Base-by-base conservation (phyloP, 345 rosid genomes). In the Populus davidiana region DNA sequence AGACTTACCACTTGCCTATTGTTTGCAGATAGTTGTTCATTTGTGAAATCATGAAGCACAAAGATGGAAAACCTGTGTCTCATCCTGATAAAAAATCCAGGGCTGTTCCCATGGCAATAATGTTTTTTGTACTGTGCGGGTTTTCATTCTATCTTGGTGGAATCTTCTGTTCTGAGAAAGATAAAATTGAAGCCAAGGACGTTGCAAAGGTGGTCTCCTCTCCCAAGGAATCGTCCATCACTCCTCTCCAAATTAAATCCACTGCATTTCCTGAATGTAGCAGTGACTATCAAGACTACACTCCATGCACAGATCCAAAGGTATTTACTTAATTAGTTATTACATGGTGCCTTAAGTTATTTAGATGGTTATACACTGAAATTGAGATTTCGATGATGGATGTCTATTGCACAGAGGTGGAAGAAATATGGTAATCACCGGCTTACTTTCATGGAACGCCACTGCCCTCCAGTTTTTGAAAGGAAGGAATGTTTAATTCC, bases 291-390 rank as follows among this genome's bases (percentile, higher is more conserved):
- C 99, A 96, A 82, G 99, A 96, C 80, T 91, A 92, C 90, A 96
- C 99, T 74, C 98, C 99, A 0, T 96, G 99, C 89, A 96, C 99
- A 0, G 97, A 96, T 89, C 99, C 99, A 73, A 91, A 78, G 97
- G 99, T 93, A 87, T 64, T 1, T 25, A 43, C 74, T 36, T 16
- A 4, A 6, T 39, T 38, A n/a, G 33, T 17, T 17, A 1, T 71
- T 72, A 77, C 9, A 8, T 74, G 21, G 36, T 63, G 5, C 43
- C 25, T 33, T 39, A 8, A 21, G 47, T 63, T 54, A 11, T 41
- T 31, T 54, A 36, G 52, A 49, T 35, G 29, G 35, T 39, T 9
- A 5, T 39, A 12, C 20, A 16, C 41, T 18, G 43, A 20, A 18
- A 52, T 52, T n/a, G 64, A 23, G 74, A 23, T 62, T 52, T 38